Conservation (phyloP, 768 basidiomycete species). For the Amanita jacksonii region DNA sequence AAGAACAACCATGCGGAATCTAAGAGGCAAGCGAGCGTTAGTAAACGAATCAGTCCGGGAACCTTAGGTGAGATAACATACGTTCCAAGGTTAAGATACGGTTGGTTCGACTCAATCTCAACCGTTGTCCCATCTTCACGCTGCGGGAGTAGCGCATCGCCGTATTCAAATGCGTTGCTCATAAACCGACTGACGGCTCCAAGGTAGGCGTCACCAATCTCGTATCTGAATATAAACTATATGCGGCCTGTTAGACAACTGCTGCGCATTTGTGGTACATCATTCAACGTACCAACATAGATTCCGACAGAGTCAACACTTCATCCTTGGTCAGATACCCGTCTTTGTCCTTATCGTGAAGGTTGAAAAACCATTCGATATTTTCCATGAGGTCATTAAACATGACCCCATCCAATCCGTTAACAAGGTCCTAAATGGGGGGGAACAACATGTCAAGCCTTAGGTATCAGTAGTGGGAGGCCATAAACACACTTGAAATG, state of each 20-base stretch:
- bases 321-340: slow-evolving; percentile 95
- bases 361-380: slow-evolving; percentile 96
- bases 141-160: slow-evolving; percentile 78
- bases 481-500: slow-evolving; percentile 62
- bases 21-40: slow-evolving; percentile 19
- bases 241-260: slow-evolving; percentile 8
- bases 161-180: slow-evolving; percentile 98
- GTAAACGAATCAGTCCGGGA: not conserved
- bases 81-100: slow-evolving; percentile 90
- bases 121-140: slow-evolving; percentile 27
- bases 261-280: not conserved
- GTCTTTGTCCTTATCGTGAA: slow-evolving; percentile 95
- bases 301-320: slow-evolving; percentile 89
- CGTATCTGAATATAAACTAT: slow-evolving; percentile 97
- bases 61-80: slow-evolving; percentile 24
- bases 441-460: not conserved
- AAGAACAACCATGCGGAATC: slow-evolving; percentile 97
- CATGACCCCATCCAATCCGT: slow-evolving; percentile 85
- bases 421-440: slow-evolving; percentile 65
- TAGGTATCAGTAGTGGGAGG: not conserved
- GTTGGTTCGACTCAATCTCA: slow-evolving; percentile 64
- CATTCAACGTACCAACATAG: slow-evolving; percentile 59
- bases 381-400: slow-evolving; percentile 97
- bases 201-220: slow-evolving; percentile 92
- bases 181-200: slow-evolving; percentile 96